Percentiles rank a stretch among this genome's conserved stretches.
phyloP scores from a whole-genome alignment of 257 asterid genomes.

The Primulina tabacum region DNA sequence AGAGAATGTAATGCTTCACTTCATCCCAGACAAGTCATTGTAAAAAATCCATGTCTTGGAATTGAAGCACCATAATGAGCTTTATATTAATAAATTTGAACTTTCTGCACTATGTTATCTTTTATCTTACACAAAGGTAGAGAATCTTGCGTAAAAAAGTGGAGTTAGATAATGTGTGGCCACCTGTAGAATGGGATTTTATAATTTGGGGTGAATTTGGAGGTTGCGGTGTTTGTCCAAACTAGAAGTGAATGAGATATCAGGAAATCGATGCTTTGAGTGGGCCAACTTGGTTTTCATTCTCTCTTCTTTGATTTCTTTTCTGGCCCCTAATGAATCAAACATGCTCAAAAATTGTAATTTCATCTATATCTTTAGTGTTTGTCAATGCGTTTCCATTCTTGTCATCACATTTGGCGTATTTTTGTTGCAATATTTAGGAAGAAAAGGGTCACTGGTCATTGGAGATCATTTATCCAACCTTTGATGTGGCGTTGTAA shows the following conservation, averaged over 20 bases:
- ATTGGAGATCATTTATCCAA: constrained; percentile 62
- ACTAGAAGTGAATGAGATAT: not conserved
- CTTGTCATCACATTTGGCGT: not conserved
- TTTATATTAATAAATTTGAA: not conserved
- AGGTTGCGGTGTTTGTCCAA: not conserved
- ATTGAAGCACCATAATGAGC: not conserved
- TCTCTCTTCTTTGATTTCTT: not conserved
- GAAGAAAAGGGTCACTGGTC: constrained; percentile 60
- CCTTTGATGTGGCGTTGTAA: constrained; percentile 83
- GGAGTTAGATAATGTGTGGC: not conserved
- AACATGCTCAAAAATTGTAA: not conserved
- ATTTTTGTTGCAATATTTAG: constrained; percentile 30
- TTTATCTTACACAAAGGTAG: not conserved
- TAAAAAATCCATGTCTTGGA: not conserved
- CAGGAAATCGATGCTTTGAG: not conserved
- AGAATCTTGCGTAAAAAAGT: not conserved
- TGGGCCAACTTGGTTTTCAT: not conserved
- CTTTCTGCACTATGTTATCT: not conserved
- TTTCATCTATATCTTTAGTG: constrained; percentile 8
- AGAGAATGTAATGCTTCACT: not conserved
- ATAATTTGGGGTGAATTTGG: not conserved
- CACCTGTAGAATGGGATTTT: not conserved
- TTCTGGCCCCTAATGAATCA: not conserved
- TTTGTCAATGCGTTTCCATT: constrained; percentile 12
- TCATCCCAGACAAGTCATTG: not conserved